Base-by-base conservation (phyloP, 768 basidiomycete species). In the Clitopilus passeckerianus region DNA sequence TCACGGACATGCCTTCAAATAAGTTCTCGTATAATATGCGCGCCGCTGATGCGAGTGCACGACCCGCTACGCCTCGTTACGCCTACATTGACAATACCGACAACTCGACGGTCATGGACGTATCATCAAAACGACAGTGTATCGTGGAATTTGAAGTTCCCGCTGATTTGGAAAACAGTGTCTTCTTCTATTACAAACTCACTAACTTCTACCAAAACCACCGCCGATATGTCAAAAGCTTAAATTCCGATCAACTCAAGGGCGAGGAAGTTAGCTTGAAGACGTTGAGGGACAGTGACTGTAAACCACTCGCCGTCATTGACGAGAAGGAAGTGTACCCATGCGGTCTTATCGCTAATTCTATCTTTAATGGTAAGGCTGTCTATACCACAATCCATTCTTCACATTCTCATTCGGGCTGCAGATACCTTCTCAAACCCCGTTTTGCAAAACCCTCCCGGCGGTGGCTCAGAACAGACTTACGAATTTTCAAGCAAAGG, bases 121-220 rank as follows among this genome's bases (percentile, higher is more conserved):
- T 78, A 37, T 70, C 75, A 33, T 71, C 77, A 60, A 70, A 77
- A 62, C 73, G 75, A 43, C 81, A 87, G 64, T 99, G 97, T 72
- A 70, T 86, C 62, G 80, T 99, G 66, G 78, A 87, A 61, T 98
- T 98, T 69, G 80, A 89, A 53, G 72, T 98, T 35, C 93, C 94
- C 7, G 85, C 86, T 57, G 84, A 91, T 68, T 77, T 99, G 33
- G 72, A 80, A 9, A 74, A 82, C 15, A 79, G 87, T 23, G 90
- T 98, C 12, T 85, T 99, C 67, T 79, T 98, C 64, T 99, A 99
- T 78, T 99, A 98, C 84, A 94, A 93, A 75, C 82, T 93, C 70
- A 93, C 91, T 53, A 95, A 95, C 77, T 96, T 95, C 77, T 98
- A 86, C 77, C 96, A 99, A 80, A 99, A 99, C 72, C 97, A 99